Evolutionary conservation across 148 eudicot genomes (phyloP), one percentile per base, ranked within the genome.

Genomic region (Arbutus unedo): DNA sequence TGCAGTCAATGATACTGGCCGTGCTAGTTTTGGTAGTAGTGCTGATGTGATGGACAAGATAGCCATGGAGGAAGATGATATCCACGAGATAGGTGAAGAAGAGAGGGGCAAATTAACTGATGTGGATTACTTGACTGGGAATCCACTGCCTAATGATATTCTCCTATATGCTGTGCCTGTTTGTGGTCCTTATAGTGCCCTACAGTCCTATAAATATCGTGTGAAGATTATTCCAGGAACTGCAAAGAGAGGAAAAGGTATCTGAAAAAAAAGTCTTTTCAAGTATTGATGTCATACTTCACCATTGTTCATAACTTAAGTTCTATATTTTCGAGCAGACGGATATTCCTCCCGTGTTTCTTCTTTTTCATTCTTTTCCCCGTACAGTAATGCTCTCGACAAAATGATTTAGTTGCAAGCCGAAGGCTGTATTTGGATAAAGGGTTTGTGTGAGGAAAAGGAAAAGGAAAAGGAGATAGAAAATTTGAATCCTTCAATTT

Each of bases 191-290:
- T 96, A 94, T 78, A 90, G 47, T 81, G 99, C 98, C 31, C 18
- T 96, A 72, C 97, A 96, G 81, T 85, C 95, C n/a, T 94, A 96
- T 51, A 96, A 96, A 74, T 96, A 94, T 80, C 94, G 94, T 25
- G 98, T 91, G 74, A 96, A 96, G 93, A 88, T 96, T 82, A 86
- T 93, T 87, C 99, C 99, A 2, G 99, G 99, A 84, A 85, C 95
- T 38, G 89, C 92, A 73, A 96, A 96, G 92, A 94, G 87, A 89
- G 97, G 99, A 82, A 96, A 96, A 96, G 99, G 99, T 96, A 93
- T 21, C 51, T 10, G 3, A 56, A 71, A 38, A 59, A 45, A 49
- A 25, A 5, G 47, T 31, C 14, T 38, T 48, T 75, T 31, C 6
- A 78, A 60, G 21, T 21, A 51, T 7, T 56, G 60, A 60, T 62